Conservation (phyloP, 805 yeast genomes). For the Ogataea trehalophila region DNA sequence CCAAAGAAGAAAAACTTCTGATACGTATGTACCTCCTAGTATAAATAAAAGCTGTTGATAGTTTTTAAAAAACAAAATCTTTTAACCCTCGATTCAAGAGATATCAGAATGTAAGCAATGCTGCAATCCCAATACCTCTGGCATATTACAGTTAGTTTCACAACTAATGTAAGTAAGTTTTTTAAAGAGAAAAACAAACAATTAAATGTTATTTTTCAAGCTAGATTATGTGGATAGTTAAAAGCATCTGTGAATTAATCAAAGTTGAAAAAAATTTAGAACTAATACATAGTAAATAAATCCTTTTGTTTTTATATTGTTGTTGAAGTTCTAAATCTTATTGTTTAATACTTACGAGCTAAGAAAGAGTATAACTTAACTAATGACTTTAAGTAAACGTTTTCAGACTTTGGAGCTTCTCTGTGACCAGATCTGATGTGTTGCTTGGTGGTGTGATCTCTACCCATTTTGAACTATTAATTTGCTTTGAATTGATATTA, state of each 20-base stretch:
- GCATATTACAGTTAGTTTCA: too few species aligned
- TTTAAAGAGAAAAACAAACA: too few species aligned
- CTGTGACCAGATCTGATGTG: conserved; percentile 96
- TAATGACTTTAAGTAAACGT: conserved; percentile 96
- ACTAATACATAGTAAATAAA: background rate
- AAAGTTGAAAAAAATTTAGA: background rate
- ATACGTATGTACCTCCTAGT: background rate
- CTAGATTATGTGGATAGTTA: conserved; percentile 1
- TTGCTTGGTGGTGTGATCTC: conserved; percentile 94
- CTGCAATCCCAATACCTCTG: too few species aligned
- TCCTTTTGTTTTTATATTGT: background rate
- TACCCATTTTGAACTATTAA: conserved; percentile 66
- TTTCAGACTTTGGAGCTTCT: conserved; percentile 98
- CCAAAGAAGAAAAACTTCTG: background rate
- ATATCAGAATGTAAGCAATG: too few species aligned
- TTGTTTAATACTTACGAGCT: conserved; percentile 78
- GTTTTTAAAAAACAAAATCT: too few species aligned
- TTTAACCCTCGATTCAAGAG: too few species aligned
- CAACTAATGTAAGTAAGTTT: too few species aligned
- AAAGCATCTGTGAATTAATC: background rate
- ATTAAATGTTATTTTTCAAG: too few species aligned
- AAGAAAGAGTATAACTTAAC: conserved; percentile 98
- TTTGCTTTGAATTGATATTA: background rate
- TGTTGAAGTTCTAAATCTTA: background rate
- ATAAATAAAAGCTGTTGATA: too few species aligned